These are phyloP conservation scores for Drechslera avenae DNA, from an alignment of 2,329 filamentous ascomycete genomes.

Conservation along the genomic window DNA sequence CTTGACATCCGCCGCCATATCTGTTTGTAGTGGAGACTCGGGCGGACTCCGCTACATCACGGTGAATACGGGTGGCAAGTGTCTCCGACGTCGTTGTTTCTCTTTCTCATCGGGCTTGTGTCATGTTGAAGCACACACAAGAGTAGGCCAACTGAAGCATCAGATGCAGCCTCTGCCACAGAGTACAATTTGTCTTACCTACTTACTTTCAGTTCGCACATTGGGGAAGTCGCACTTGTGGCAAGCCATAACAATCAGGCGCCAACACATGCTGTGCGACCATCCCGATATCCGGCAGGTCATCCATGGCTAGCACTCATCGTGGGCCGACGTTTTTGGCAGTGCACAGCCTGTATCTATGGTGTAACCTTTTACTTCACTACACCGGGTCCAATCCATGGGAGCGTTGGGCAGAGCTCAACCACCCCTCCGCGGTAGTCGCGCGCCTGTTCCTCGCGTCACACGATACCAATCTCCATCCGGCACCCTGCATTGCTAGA, in stretches of 20 bases:
- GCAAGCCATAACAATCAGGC: not conserved
- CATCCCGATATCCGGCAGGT: no score
- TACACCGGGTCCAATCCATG: not conserved
- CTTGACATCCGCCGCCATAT: no score
- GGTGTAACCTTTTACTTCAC: not conserved
- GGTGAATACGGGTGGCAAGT: not conserved
- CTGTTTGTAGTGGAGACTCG: no score
- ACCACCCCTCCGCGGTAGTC: not conserved
- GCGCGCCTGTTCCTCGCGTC: not conserved
- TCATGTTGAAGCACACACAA: not conserved
- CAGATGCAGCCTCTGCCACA: no score
- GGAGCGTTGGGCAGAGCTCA: not conserved
- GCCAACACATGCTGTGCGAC: not conserved
- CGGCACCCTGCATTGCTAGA: slow-evolving; percentile 12
- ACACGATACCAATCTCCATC: not conserved
- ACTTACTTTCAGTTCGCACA: not conserved
- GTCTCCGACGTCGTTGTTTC: not conserved
- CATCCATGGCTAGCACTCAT: not conserved
- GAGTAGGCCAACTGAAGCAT: not conserved
- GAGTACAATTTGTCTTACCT: not conserved
- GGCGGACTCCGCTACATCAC: no score
- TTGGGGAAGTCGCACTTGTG: not conserved
- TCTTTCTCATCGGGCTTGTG: not conserved
- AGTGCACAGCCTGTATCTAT: not conserved
- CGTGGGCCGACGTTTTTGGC: not conserved